Conservation (phyloP, 805 yeast species). For the Metschnikowia continentalis region DNA sequence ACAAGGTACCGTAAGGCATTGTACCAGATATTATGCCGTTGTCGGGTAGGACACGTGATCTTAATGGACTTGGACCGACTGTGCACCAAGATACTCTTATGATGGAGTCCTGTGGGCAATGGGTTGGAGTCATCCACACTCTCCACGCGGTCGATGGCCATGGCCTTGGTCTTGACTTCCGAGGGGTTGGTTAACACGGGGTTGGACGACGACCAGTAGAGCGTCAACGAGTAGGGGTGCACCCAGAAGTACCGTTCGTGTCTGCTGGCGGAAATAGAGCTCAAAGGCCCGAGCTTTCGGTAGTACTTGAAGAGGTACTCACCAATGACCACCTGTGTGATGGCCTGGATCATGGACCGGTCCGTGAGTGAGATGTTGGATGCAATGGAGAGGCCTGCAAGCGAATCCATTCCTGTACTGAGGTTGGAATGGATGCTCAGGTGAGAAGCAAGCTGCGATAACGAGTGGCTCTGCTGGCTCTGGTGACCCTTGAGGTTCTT, state of each 20-base stretch:
- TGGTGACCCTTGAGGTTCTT: background rate
- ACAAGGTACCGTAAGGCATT: conserved; percentile 75
- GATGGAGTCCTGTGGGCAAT: conserved; percentile 81
- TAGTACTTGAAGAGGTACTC: conserved; percentile 85
- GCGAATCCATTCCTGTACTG: conserved; percentile 29
- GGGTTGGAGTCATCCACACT: conserved; percentile 83
- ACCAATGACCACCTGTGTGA: conserved; percentile 91
- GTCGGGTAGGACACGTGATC: conserved; percentile 82
- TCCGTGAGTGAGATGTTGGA: conserved; percentile 65
- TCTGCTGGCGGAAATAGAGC: conserved; percentile 69
- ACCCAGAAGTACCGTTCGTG: conserved; percentile 96
- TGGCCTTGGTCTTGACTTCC: conserved; percentile 65
- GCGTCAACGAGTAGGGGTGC: conserved; percentile 86
- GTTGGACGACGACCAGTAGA: conserved; percentile 82
- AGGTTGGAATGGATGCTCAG: conserved; percentile 27
- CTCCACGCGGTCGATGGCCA: conserved; percentile 74
- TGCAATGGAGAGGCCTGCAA: conserved; percentile 43
- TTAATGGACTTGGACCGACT: conserved; percentile 64
- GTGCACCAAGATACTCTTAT: conserved; percentile 74
- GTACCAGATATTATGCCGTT: conserved; percentile 88
- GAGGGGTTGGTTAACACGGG: conserved; percentile 72
- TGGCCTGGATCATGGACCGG: conserved; percentile 72
- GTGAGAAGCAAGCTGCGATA: conserved; percentile 17
- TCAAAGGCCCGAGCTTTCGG: conserved; percentile 69
- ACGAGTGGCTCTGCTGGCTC: no score